phyloP scores from a whole-genome alignment of 2,329 filamentous ascomycete species.

The Exophiala xenobiotica region DNA sequence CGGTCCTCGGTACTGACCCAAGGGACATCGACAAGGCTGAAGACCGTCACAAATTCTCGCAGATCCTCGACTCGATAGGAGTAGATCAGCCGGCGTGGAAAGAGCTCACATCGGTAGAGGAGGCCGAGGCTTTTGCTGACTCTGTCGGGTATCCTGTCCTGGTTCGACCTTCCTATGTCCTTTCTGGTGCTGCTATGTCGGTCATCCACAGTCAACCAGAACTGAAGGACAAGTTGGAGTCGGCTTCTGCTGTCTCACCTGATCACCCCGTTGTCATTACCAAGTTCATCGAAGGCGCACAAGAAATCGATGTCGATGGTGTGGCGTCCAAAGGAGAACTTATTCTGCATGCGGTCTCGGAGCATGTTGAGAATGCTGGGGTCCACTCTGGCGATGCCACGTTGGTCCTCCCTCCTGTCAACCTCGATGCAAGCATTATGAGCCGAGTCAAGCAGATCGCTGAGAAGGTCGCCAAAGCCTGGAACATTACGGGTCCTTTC shows the following conservation, averaged over 20 bases:
- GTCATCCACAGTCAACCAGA: conserved; percentile 87
- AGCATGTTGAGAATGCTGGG: conserved; percentile 95
- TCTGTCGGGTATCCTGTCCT: conserved; percentile 90
- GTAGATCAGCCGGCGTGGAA: conserved; percentile 98
- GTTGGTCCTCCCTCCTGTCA: conserved; percentile 81
- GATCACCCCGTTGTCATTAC: conserved; percentile 98
- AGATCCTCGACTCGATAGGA: conserved; percentile 93
- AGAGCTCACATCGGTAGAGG: conserved; percentile 85
- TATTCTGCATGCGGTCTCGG: conserved; percentile 85
- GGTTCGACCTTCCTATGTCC: conserved; percentile 90
- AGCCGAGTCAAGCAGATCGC: conserved; percentile 92
- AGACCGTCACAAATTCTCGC: conserved; percentile 96
- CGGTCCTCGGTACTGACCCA: conserved; percentile 88
- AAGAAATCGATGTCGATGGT: conserved; percentile 95
- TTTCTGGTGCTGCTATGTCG: conserved; percentile 97
- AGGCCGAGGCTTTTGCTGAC: conserved; percentile 82
- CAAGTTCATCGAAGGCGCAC: conserved; percentile 94
- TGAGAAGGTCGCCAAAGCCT: conserved; percentile 92
- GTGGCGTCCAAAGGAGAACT: conserved; percentile 85
- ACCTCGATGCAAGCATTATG: conserved; percentile 74
- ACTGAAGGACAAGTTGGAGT: conserved; percentile 90
- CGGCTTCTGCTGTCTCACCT: conserved; percentile 84
- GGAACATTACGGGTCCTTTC: conserved; percentile 96
- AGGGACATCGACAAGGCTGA: conserved; percentile 96
- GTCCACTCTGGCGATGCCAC: conserved; percentile 98